phyloP scores from a whole-genome alignment of 2,329 filamentous ascomycete genomes.

The Cercospora berteroae region DNA sequence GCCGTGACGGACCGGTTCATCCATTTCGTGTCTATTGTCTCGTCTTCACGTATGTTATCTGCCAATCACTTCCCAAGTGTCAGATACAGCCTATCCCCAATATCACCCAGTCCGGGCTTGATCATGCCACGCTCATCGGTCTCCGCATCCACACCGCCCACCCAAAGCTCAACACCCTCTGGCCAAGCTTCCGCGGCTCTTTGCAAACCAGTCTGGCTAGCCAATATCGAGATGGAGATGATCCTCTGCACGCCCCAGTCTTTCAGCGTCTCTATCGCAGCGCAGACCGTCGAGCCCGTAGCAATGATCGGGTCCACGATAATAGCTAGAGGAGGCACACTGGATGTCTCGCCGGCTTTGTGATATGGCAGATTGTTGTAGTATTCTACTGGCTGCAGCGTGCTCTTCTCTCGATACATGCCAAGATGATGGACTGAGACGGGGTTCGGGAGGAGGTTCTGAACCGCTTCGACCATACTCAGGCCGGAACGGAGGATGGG shows the following conservation, averaged over 20 bases:
- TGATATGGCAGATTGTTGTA: conserved; percentile 94
- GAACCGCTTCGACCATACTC: conserved; percentile 84
- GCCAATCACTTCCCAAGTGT: conserved; percentile 72
- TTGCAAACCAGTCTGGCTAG: conserved; percentile 66
- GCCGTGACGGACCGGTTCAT: background rate
- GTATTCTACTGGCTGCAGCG: conserved; percentile 88
- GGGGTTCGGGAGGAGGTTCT: conserved; percentile 74
- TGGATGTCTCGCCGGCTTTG: conserved; percentile 41
- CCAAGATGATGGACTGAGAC: conserved; percentile 91
- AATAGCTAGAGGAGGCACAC: conserved; percentile 66
- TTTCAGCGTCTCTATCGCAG: conserved; percentile 81
- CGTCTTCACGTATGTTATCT: background rate
- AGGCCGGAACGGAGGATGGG: conserved; percentile 91
- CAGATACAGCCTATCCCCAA: conserved; percentile 85
- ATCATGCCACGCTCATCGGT: conserved; percentile 84
- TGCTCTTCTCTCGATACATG: conserved; percentile 85
- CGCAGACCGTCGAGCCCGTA: conserved; percentile 83
- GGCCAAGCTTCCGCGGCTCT: conserved; percentile 75
- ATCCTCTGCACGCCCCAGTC: conserved; percentile 91
- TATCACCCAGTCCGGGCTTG: conserved; percentile 82
- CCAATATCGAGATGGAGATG: conserved; percentile 72
- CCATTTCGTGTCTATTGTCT: background rate
- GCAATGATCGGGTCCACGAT: conserved; percentile 91
- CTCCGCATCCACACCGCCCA: conserved; percentile 73
- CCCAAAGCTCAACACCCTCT: conserved; percentile 74